phyloP scores from a whole-genome alignment of 306 rosid species.

The Pyrus communis region DNA sequence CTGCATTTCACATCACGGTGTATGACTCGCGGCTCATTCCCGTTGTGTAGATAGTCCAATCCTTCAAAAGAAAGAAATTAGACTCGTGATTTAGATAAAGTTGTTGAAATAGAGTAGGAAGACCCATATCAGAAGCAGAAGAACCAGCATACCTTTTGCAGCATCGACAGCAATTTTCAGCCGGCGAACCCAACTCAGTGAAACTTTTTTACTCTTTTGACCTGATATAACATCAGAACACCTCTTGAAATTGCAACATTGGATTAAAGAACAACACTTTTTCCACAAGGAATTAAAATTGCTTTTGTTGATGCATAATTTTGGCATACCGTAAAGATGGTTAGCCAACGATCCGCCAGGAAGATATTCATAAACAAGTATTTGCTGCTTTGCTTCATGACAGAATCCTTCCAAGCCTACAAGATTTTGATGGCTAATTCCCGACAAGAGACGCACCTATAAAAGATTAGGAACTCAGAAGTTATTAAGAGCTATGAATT shows the following conservation, averaged over 20 bases:
- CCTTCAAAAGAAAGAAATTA: slow-evolving; percentile 35
- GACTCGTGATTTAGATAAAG: neutral
- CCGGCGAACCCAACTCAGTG: slow-evolving; percentile 88
- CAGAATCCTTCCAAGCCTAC: slow-evolving; percentile 90
- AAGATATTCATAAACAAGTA: slow-evolving; percentile 85
- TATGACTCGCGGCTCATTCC: slow-evolving; percentile 83
- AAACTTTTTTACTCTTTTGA: slow-evolving; percentile 37
- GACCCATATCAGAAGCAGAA: neutral
- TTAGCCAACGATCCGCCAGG: slow-evolving; percentile 89
- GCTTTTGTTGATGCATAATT: neutral
- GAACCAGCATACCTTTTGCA: slow-evolving; percentile 59
- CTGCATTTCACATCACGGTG: slow-evolving; percentile 94
- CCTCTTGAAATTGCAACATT: neutral
- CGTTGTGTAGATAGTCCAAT: slow-evolving; percentile 90
- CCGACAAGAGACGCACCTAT: slow-evolving; percentile 73
- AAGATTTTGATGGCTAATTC: slow-evolving; percentile 79
- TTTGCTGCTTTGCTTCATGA: slow-evolving; percentile 82
- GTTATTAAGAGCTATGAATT: neutral
- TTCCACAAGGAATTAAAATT: neutral
- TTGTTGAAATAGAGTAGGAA: neutral
- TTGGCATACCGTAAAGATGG: slow-evolving; percentile 67
- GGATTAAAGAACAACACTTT: too few relatives aligned
- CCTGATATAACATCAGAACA: slow-evolving; percentile 34
- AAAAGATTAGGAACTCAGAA: neutral
- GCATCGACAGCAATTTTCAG: slow-evolving; percentile 94